Conservation (phyloP, 352 stramenopile genomes). For the Thalassiosira livingstoniorum region DNA sequence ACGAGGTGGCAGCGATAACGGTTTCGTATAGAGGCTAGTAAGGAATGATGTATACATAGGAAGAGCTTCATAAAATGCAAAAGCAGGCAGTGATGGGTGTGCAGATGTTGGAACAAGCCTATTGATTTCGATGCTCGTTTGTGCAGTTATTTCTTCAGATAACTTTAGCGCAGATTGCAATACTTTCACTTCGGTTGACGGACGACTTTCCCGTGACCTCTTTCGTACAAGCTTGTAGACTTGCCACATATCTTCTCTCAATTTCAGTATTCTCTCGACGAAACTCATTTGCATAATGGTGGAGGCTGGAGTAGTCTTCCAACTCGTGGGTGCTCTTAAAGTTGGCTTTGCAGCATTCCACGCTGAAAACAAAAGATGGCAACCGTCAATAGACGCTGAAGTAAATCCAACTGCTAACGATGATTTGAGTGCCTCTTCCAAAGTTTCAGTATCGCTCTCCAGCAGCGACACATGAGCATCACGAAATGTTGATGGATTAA, state of each 20-base stretch:
- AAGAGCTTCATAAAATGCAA: slow-evolving; percentile 70
- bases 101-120: background rate
- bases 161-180: too few relatives aligned
- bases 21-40: slow-evolving; percentile 64
- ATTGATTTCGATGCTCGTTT: slow-evolving; percentile 23
- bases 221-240: slow-evolving; percentile 41
- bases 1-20: too few relatives aligned
- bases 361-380: slow-evolving; percentile 77
- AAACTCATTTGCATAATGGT: slow-evolving; percentile 24
- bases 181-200: too few relatives aligned
- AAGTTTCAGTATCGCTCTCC: slow-evolving; percentile 41
- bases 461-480: slow-evolving; percentile 27
- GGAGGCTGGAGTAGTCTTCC: slow-evolving; percentile 27
- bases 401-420: slow-evolving; percentile 68
- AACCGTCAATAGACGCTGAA: slow-evolving; percentile 60
- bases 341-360: slow-evolving; percentile 75
- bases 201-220: too few relatives aligned
- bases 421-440: slow-evolving; percentile 40
- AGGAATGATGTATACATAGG: slow-evolving; percentile 74
- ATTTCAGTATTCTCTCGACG: slow-evolving; percentile 37
- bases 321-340: slow-evolving; percentile 38
- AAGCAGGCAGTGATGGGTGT: slow-evolving; percentile 18
- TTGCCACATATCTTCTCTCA: slow-evolving; percentile 55
- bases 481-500: slow-evolving; percentile 65
- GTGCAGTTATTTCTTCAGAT: slow-evolving; percentile 40